Evolutionary conservation across 2,329 filamentous ascomycete genomes (phyloP).

Genomic region (Trichophyton schoenleinii): DNA sequence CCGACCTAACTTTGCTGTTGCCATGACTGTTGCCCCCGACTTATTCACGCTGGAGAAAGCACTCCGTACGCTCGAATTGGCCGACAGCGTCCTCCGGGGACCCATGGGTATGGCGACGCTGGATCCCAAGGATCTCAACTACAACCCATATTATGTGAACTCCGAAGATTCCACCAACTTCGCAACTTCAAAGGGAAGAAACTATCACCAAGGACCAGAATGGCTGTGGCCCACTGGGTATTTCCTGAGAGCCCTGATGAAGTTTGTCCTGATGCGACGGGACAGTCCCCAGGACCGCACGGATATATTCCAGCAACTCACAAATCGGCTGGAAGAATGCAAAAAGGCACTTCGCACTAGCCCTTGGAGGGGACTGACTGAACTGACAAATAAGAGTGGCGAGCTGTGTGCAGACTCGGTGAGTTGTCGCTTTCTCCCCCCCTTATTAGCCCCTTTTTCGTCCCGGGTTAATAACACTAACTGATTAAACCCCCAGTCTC

Average conservation of each 20-base stretch:
- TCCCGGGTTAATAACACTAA: neutral
- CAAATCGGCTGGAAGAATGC: constrained; percentile 65
- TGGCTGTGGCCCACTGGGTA: constrained; percentile 97
- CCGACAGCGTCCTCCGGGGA: constrained; percentile 67
- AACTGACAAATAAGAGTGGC: constrained; percentile 84
- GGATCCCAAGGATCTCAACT: constrained; percentile 83
- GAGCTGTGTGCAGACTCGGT: constrained; percentile 78
- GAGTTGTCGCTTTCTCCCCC: constrained; percentile 29
- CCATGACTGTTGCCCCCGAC: constrained; percentile 84
- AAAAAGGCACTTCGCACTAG: constrained; percentile 70
- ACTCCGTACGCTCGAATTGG: constrained; percentile 63
- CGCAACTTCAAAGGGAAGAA: constrained; percentile 81
- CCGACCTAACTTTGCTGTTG: constrained; percentile 84
- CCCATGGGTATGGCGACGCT: constrained; percentile 93
- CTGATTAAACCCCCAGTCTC: constrained; percentile 46
- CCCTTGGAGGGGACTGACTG: constrained; percentile 80
- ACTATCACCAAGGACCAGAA: constrained; percentile 96
- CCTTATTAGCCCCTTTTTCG: neutral
- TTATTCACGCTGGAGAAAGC: constrained; percentile 73
- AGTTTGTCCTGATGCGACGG: constrained; percentile 71
- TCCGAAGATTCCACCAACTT: constrained; percentile 87
- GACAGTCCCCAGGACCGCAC: constrained; percentile 50
- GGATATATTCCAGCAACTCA: constrained; percentile 92
- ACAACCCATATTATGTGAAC: constrained; percentile 89
- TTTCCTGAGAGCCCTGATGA: constrained; percentile 80